Conservation (phyloP, 805 yeast genomes). For the Candida ulmi region DNA sequence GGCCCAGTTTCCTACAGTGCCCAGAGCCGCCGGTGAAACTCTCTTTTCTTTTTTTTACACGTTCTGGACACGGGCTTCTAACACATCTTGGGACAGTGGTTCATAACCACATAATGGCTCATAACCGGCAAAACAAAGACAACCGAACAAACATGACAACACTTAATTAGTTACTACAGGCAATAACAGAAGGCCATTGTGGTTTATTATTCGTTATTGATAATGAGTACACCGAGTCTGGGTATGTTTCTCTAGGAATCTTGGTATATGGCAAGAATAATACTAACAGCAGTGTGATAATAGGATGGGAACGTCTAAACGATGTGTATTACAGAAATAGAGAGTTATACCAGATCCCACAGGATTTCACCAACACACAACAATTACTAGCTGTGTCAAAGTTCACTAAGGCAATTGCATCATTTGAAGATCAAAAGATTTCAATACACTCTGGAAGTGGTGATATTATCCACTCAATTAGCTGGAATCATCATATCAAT, state of each 20-base stretch:
- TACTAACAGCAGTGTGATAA: neutral
- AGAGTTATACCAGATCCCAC: constrained; percentile 35
- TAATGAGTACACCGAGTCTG: constrained; percentile 9
- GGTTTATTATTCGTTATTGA: neutral
- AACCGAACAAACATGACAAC: neutral
- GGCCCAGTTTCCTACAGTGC: no score
- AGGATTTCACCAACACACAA: neutral
- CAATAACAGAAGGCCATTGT: no score
- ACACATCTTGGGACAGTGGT: no score
- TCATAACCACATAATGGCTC: no score
- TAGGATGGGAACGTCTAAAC: constrained; percentile 73
- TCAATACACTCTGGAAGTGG: constrained; percentile 33
- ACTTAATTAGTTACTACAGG: no score
- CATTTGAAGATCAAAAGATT: constrained; percentile 10
- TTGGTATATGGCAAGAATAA: neutral
- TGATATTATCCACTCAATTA: constrained; percentile 22
- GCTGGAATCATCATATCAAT: constrained; percentile 39
- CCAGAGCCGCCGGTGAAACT: no score
- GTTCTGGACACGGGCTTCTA: no score
- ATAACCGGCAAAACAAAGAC: no score
- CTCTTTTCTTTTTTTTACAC: no score
- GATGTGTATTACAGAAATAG: constrained; percentile 62
- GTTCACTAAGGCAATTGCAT: constrained; percentile 7
- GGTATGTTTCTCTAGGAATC: constrained; percentile 4
- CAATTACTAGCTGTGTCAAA: constrained; percentile 5